Conservation (phyloP, 192 early-diverging fungal species). For the Dissophora globulifera region DNA sequence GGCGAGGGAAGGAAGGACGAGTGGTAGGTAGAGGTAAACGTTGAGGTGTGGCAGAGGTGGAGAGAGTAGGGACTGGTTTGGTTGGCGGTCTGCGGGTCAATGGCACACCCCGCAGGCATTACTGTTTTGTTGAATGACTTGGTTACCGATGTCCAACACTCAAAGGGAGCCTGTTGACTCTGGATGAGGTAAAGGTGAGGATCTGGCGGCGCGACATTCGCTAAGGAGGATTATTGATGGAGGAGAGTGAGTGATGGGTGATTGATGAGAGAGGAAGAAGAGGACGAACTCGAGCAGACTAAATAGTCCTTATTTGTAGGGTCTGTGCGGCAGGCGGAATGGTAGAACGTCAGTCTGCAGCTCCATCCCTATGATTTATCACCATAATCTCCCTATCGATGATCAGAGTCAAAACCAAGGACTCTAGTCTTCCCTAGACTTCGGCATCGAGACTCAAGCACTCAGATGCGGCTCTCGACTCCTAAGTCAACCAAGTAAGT, state of each 20-base stretch:
- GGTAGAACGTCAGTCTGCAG: conserved; percentile 14
- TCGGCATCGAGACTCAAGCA: too few species aligned
- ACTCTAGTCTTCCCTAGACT: too few species aligned
- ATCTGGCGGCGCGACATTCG: conserved; percentile 34
- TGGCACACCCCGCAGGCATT: not conserved
- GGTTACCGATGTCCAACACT: conserved; percentile 44
- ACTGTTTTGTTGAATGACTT: not conserved
- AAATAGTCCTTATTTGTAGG: too few species aligned
- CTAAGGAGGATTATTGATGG: too few species aligned
- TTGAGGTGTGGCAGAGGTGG: not conserved
- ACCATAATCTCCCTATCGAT: too few species aligned
- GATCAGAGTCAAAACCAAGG: too few species aligned
- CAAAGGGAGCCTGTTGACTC: conserved; percentile 33
- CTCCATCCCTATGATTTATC: too few species aligned
- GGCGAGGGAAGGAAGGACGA: not conserved
- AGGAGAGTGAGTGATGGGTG: not conserved
- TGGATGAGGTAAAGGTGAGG: conserved; percentile 30
- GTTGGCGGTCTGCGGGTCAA: too few species aligned
- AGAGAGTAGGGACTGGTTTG: too few species aligned
- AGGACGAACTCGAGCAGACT: not conserved
- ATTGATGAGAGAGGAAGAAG: not conserved
- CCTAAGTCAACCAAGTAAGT: too few species aligned
- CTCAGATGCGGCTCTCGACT: too few species aligned
- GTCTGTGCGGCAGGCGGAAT: not conserved
- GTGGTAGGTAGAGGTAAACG: not conserved